Conservation (phyloP, 192 early-diverging fungal genomes). For the Phlyctochytrium bullatum region DNA sequence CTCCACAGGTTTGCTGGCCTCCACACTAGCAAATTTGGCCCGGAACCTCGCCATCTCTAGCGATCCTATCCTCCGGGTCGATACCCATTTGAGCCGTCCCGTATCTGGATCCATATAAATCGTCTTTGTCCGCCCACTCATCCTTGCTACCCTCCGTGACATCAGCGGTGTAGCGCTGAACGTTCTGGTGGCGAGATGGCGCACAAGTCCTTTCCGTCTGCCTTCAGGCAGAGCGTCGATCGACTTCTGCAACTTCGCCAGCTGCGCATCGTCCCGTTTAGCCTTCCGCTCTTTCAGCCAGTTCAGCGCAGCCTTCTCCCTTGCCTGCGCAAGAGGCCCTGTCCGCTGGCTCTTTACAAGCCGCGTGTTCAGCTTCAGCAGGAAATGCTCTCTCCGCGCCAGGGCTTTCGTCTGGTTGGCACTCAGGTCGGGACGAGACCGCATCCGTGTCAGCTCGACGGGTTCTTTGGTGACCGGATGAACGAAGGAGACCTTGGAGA, state of each 20-base stretch:
- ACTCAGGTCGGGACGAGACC: conserved; percentile 28
- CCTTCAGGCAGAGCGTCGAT: background rate
- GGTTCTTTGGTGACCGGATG: conserved; percentile 38
- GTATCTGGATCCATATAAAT: background rate
- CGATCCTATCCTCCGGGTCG: too few species aligned
- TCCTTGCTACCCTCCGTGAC: background rate
- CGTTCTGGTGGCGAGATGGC: background rate
- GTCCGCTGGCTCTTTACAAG: conserved; percentile 27
- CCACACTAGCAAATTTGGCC: too few species aligned
- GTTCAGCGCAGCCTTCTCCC: conserved; percentile 16
- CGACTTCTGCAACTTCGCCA: background rate
- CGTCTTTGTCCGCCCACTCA: background rate
- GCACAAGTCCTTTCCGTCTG: background rate
- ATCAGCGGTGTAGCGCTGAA: background rate
- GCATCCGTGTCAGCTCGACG: conserved; percentile 13
- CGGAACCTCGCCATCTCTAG: too few species aligned
- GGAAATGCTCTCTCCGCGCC: conserved; percentile 25
- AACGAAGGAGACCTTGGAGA: conserved; percentile 20
- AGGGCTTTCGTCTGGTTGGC: conserved; percentile 32
- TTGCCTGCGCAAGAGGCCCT: conserved; percentile 26
- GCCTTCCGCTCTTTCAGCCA: background rate
- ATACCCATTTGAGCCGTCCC: too few species aligned
- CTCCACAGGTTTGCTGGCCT: too few species aligned
- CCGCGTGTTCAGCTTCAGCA: conserved; percentile 33
- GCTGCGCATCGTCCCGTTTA: background rate